A percentile compares a stretch with the other conserved stretches of the same genome.
phyloP scores from a whole-genome alignment of 176 grass and related monocot genomes.

The Metroxylon sagu region DNA sequence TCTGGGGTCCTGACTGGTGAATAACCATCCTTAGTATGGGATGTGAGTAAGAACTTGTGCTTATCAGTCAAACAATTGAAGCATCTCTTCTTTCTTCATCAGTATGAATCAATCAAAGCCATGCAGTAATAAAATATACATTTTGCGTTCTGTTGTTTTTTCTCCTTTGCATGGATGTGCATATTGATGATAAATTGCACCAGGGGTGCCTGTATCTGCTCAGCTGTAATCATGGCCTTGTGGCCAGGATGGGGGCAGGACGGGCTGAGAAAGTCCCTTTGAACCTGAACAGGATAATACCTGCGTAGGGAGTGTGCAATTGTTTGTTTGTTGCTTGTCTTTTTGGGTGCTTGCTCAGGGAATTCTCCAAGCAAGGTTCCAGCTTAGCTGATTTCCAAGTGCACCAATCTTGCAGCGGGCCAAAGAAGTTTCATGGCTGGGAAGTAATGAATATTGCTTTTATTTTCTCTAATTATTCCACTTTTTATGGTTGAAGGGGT shows the following conservation, averaged over 20 bases:
- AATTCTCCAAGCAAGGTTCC: not conserved
- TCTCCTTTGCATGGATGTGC: slow-evolving; percentile 16
- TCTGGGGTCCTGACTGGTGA: not conserved
- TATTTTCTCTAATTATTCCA: too few relatives aligned
- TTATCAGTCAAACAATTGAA: not conserved
- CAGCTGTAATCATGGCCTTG: slow-evolving; percentile 32
- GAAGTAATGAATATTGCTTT: too few relatives aligned
- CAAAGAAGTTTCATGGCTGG: too few relatives aligned
- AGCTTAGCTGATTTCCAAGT: not conserved
- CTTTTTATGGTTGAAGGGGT: too few relatives aligned
- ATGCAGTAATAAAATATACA: slow-evolving; percentile 47
- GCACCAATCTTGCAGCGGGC: too few relatives aligned
- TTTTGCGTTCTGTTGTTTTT: slow-evolving; percentile 17
- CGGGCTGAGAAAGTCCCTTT: slow-evolving; percentile 99
- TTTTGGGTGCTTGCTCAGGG: slow-evolving; percentile 19
- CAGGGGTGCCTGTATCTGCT: slow-evolving; percentile 82
- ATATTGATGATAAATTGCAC: slow-evolving; percentile 88
- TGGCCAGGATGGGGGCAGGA: slow-evolving; percentile 35
- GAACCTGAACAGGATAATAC: slow-evolving; percentile 99
- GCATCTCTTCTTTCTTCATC: not conserved
- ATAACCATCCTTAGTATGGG: slow-evolving; percentile 9
- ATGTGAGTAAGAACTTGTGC: slow-evolving; percentile 73
- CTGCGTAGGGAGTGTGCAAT: slow-evolving; percentile 99
- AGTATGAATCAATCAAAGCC: too few relatives aligned
- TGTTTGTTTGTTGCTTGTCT: slow-evolving; percentile 47